Evolutionary conservation across 805 yeast genomes (phyloP).

Genomic region (Blastobotrys americana): DNA sequence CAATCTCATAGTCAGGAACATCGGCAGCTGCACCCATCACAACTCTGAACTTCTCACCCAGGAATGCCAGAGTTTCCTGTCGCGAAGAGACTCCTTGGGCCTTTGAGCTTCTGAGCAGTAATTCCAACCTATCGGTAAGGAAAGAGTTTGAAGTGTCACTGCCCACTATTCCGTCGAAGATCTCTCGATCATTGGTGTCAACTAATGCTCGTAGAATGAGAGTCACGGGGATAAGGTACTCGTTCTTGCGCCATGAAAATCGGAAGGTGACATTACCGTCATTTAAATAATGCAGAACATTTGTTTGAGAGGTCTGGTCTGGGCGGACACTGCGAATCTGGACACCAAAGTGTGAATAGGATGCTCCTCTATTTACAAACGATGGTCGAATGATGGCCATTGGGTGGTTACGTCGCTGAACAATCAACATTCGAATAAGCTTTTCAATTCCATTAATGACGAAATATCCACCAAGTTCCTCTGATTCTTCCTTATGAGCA

Average conservation of each 20-base stretch:
- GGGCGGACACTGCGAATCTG: conserved; percentile 93
- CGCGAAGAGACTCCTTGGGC: conserved; percentile 69
- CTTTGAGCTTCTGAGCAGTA: conserved; percentile 82
- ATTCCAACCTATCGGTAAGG: conserved; percentile 95
- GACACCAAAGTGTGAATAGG: conserved; percentile 83
- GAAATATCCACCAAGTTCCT: conserved; percentile 95
- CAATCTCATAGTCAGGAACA: conserved; percentile 82
- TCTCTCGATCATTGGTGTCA: conserved; percentile 89
- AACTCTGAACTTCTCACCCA: conserved; percentile 93
- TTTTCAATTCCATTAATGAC: conserved; percentile 96
- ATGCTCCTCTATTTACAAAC: conserved; percentile 87
- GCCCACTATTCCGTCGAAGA: conserved; percentile 94
- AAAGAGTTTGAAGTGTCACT: conserved; percentile 80
- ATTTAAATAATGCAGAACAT: conserved; percentile 88
- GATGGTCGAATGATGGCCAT: conserved; percentile 97
- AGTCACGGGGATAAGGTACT: conserved; percentile 85
- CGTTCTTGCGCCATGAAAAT: conserved; percentile 95
- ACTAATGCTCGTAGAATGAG: conserved; percentile 86
- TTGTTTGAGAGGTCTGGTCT: conserved; percentile 96
- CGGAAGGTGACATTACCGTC: conserved; percentile 96
- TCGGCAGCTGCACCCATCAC: conserved; percentile 88
- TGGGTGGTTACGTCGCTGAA: conserved; percentile 95
- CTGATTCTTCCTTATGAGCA: conserved; percentile 75
- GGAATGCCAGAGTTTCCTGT: conserved; percentile 83
- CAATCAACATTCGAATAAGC: conserved; percentile 92